Conservation (phyloP, 1,284 basidiomycete species). For the Meripilus lineatus region DNA sequence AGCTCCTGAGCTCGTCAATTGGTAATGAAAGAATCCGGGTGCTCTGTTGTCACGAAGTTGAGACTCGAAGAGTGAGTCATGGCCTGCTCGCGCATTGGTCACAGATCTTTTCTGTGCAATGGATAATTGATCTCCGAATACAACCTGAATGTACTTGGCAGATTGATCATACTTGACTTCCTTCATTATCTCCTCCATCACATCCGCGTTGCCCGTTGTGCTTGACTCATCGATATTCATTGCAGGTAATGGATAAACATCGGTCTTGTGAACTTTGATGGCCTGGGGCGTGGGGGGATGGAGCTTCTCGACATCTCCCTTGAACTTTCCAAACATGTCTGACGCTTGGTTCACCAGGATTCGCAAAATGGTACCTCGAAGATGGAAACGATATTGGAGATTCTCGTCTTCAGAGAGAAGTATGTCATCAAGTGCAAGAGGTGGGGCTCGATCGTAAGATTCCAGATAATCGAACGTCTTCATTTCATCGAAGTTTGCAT, state of each 20-base stretch:
- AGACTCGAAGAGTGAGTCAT: too few relatives aligned
- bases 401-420: constrained; percentile 18
- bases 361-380: constrained; percentile 25
- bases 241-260: constrained; percentile 28
- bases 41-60: too few relatives aligned
- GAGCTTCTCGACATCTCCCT: constrained; percentile 14
- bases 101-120: constrained; percentile 30
- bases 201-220: constrained; percentile 31
- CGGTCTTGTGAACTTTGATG: constrained; percentile 28
- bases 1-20: constrained; percentile 30
- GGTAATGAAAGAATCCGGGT: constrained; percentile 35
- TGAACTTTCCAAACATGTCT: constrained; percentile 22
- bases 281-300: constrained; percentile 21
- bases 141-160: constrained; percentile 15
- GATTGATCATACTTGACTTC: constrained; percentile 23
- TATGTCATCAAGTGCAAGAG: constrained; percentile 22
- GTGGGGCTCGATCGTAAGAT: constrained; percentile 18
- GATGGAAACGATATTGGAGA: too few relatives aligned
- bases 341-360: constrained; percentile 28
- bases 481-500: constrained; percentile 21
- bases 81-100: constrained; percentile 26
- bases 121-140: constrained; percentile 34
- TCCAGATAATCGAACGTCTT: constrained; percentile 12
- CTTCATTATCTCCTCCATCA: constrained; percentile 27
- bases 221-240: constrained; percentile 35